Percentiles rank a stretch among this genome's conserved stretches.
phyloP scores from a whole-genome alignment of 164 flowering plant species.

The grape (Vitis vinifera) region DNA sequence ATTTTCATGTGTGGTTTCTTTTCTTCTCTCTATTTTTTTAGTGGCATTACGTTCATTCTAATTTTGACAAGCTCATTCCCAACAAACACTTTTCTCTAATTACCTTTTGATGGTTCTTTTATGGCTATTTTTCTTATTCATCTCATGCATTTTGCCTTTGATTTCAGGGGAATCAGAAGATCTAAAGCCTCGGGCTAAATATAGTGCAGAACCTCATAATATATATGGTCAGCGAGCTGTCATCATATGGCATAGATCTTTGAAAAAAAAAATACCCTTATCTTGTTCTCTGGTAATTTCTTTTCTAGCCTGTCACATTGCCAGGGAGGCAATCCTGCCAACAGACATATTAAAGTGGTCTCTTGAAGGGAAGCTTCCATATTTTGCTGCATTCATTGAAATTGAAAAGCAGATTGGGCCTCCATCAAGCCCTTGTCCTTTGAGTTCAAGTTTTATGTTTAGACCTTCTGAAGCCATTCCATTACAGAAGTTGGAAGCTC shows the following conservation, averaged over 20 bases:
- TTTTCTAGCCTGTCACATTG: slow-evolving; percentile 80
- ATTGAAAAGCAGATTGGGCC: slow-evolving; percentile 52
- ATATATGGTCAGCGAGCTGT: slow-evolving; percentile 53
- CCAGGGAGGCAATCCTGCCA: slow-evolving; percentile 72
- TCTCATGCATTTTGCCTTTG: background rate
- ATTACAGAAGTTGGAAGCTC: slow-evolving; percentile 54
- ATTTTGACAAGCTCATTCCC: background rate
- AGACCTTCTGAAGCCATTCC: slow-evolving; percentile 53
- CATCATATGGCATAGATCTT: slow-evolving; percentile 57
- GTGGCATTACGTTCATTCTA: no score
- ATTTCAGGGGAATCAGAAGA: slow-evolving; percentile 39
- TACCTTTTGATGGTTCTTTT: no score
- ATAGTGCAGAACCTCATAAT: slow-evolving; percentile 54
- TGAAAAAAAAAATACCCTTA: slow-evolving; percentile 58
- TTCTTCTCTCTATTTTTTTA: no score
- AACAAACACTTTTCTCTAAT: background rate
- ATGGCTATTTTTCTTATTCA: background rate
- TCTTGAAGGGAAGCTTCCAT: slow-evolving; percentile 86
- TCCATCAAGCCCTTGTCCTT: slow-evolving; percentile 51
- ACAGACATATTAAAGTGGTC: slow-evolving; percentile 80
- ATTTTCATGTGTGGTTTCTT: no score
- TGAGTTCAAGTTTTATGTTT: slow-evolving; percentile 66
- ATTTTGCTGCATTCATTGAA: slow-evolving; percentile 63
- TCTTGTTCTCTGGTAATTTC: slow-evolving; percentile 58
- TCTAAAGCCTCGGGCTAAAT: slow-evolving; percentile 14